A percentile compares a stretch with the other conserved stretches of the same genome.
phyloP scores from a whole-genome alignment of 2,329 filamentous ascomycete genomes.

The Penicillium sp. region DNA sequence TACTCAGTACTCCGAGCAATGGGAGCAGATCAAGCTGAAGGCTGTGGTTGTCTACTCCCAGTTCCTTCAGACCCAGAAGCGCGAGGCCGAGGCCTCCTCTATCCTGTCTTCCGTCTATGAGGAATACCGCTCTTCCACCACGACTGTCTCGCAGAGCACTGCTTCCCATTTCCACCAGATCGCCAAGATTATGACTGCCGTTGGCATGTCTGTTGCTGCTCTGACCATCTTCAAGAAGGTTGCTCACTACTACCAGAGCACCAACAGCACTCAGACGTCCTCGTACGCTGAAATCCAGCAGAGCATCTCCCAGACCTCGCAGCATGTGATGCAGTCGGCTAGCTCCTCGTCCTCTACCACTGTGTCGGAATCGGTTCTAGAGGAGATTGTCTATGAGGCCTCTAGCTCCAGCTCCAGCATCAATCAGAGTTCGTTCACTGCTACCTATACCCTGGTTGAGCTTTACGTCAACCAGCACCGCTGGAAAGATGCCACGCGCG shows the following conservation, averaged over 20 bases:
- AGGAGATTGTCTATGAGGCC: slow-evolving; percentile 45
- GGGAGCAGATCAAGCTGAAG: slow-evolving; percentile 48
- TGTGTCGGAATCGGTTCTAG: slow-evolving; percentile 41
- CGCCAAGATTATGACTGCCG: slow-evolving; percentile 45
- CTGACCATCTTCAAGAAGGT: slow-evolving; percentile 47
- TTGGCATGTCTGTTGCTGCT: slow-evolving; percentile 45
- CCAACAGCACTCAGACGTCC: slow-evolving; percentile 30
- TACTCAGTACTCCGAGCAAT: slow-evolving; percentile 40
- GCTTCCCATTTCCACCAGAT: slow-evolving; percentile 39
- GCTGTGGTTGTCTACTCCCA: slow-evolving; percentile 45
- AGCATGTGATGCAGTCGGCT: slow-evolving; percentile 41
- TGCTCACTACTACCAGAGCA: slow-evolving; percentile 37
- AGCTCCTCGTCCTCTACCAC: slow-evolving; percentile 33
- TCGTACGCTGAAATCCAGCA: slow-evolving; percentile 44
- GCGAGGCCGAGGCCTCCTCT: slow-evolving; percentile 44
- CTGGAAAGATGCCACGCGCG: slow-evolving; percentile 45
- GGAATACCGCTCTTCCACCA: slow-evolving; percentile 47
- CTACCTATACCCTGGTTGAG: slow-evolving; percentile 39
- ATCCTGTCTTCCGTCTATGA: slow-evolving; percentile 47
- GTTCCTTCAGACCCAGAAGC: slow-evolving; percentile 46
- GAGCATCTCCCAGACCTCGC: slow-evolving; percentile 41
- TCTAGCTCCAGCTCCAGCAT: slow-evolving; percentile 39
- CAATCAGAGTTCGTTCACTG: slow-evolving; percentile 40
- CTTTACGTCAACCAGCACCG: slow-evolving; percentile 46
- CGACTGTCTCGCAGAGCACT: slow-evolving; percentile 38